A percentile compares a stretch with the other conserved stretches of the same genome.
phyloP scores from a whole-genome alignment of 1,284 basidiomycete species.

The Rhodotorula sp. region DNA sequence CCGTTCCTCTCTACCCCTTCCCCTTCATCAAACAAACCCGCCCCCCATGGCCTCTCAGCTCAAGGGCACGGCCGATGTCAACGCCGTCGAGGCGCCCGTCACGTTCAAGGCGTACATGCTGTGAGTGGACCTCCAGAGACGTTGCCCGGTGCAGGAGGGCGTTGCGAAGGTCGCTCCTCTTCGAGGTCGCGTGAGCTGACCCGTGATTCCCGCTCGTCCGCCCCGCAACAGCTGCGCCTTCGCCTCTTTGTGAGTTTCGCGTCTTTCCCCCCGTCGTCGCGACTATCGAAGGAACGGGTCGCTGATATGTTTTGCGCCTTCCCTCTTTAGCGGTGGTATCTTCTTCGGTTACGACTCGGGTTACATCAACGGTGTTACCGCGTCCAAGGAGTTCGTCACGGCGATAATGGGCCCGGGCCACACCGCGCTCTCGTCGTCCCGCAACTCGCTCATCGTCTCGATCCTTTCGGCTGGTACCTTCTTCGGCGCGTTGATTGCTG shows the following conservation, averaged over 20 bases:
- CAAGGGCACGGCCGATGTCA: constrained; percentile 30
- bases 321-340: neutral
- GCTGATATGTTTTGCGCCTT: neutral
- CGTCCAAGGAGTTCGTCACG: constrained; percentile 34
- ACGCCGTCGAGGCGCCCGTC: constrained; percentile 43
- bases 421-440: constrained; percentile 11
- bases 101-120: constrained; percentile 42
- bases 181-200: neutral
- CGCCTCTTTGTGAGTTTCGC: constrained; percentile 33
- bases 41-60: constrained; percentile 12
- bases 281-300: neutral
- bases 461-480: constrained; percentile 35
- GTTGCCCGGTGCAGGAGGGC: neutral
- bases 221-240: constrained; percentile 35
- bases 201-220: too few species aligned
- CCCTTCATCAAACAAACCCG: neutral
- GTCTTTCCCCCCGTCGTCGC: neutral
- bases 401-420: constrained; percentile 30
- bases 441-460: constrained; percentile 28
- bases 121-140: constrained; percentile 31
- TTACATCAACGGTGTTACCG: constrained; percentile 45
- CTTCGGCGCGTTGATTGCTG: constrained; percentile 32
- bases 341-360: constrained; percentile 27
- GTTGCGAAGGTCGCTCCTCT: neutral
- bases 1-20: neutral